phyloP scores from a whole-genome alignment of 2,329 filamentous ascomycete species.

The Cladophialophora exuberans region DNA sequence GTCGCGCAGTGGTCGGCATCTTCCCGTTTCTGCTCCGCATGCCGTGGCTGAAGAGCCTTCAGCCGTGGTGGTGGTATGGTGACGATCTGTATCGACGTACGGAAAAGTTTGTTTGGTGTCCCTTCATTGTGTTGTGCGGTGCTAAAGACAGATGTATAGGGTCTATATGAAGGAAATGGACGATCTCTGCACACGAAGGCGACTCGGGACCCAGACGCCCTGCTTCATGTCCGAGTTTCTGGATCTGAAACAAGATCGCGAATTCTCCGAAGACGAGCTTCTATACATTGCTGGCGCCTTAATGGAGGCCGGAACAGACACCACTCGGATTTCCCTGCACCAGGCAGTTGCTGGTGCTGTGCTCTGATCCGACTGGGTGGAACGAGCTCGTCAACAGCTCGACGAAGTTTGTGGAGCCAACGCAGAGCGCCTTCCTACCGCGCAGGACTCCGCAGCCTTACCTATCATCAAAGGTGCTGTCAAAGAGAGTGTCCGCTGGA shows the following conservation, averaged over 20 bases:
- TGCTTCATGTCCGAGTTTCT: slow-evolving; percentile 40
- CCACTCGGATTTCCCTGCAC: neutral
- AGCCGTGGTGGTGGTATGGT: slow-evolving; percentile 48
- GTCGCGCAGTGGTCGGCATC: slow-evolving; percentile 46
- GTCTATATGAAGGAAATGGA: slow-evolving; percentile 33
- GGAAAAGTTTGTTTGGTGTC: slow-evolving; percentile 19
- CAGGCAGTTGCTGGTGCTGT: slow-evolving; percentile 32
- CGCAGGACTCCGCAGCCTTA: slow-evolving; percentile 51
- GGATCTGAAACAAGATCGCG: slow-evolving; percentile 35
- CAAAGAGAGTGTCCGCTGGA: slow-evolving; percentile 57
- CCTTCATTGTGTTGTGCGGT: no score
- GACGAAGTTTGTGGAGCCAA: slow-evolving; percentile 24
- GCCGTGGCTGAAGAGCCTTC: slow-evolving; percentile 42
- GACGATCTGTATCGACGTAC: slow-evolving; percentile 40
- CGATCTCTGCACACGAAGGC: slow-evolving; percentile 10
- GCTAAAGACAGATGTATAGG: no score
- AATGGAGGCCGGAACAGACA: slow-evolving; percentile 1
- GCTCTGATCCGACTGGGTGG: slow-evolving; percentile 33
- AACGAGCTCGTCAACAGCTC: slow-evolving; percentile 31
- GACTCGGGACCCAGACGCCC: slow-evolving; percentile 39
- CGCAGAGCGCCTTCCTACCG: slow-evolving; percentile 48
- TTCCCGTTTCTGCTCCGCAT: slow-evolving; percentile 47
- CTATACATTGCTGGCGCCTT: neutral
- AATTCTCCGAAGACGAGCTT: neutral
- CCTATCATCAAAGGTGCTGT: slow-evolving; percentile 58